Evolutionary conservation across 2,329 filamentous ascomycete species (phyloP), one percentile per base, ranked within the genome.

Genomic region (Cryoendolithus antarcticus): DNA sequence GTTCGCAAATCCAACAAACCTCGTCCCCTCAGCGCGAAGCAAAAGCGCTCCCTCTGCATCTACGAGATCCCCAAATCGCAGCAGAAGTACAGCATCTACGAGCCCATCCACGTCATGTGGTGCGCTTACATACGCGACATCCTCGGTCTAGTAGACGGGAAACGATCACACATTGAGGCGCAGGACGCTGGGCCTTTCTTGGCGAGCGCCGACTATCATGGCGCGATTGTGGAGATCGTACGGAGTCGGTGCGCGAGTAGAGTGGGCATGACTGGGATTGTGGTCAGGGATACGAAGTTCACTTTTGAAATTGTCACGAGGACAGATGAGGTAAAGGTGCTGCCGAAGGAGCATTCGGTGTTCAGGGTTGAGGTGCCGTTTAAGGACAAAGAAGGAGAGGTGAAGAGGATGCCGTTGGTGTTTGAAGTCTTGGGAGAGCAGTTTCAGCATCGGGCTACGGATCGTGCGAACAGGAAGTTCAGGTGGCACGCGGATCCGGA

Each of bases 371-470:
- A 75, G 46, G 68, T 96, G 7, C 75, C 80, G 1, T 57, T 70
- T 10, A 54, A 51, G 5, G 45, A 48, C 6, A 45, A 47, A 5
- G 48, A 45, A 31, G 44, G 42, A 10, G 41, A 44, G 32, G 53
- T 46, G 31, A 47, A 45, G 42, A 50, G 43, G 30, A 67, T 63
- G 44, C 64, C 65, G 11, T 68, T 95, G 53, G 71, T 79, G 0
- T 91, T 95, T 52, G 89, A 96, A 58, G 67, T 96, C 2, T 74
- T 89, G 47, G 91, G 91, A 2, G 82, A 86, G 51, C 85, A 93
- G 56, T 88, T 96, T 54, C 77, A 86, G 68, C 76, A 80, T 48
- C 72, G 86, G 8, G 79, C 89, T 2, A 77, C 82, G 10, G 89
- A 96, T 57, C 70, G 91, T 13, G 85, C 86, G 35, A 93, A 82